Conservation (phyloP, 306 rosid species). For the Trifolium repens region DNA sequence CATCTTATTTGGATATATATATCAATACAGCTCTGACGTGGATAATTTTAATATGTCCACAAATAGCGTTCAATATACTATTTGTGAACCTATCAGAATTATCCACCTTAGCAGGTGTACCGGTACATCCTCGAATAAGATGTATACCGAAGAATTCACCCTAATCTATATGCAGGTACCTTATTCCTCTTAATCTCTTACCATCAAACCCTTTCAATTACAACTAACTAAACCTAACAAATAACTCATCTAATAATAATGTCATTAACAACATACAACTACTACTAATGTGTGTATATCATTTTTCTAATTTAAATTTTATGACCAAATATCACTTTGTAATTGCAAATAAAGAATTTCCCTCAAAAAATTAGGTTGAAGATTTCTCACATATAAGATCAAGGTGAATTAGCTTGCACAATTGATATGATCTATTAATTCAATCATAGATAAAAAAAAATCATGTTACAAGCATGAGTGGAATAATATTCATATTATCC, state of each 20-base stretch:
- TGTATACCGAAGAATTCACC: too few species aligned
- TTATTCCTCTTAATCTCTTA: neutral
- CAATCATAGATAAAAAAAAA: neutral
- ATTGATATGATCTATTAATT: neutral
- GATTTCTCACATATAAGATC: neutral
- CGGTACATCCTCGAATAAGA: too few species aligned
- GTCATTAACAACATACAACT: neutral
- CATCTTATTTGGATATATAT: too few species aligned
- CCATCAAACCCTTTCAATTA: neutral
- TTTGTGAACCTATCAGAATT: too few species aligned
- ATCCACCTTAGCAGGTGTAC: too few species aligned
- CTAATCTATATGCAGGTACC: neutral
- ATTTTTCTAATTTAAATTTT: too few species aligned
- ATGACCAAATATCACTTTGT: neutral
- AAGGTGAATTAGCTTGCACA: neutral
- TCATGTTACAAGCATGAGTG: too few species aligned
- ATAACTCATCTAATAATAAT: neutral
- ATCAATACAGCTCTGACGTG: too few species aligned
- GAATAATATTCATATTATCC: neutral
- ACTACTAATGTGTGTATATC: too few species aligned
- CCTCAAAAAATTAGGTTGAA: neutral
- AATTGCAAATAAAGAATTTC: neutral
- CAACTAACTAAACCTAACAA: neutral
- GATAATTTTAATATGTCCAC: too few species aligned
- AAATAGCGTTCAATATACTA: too few species aligned